These are phyloP conservation scores for Yamadazyma sp. DNA, from an alignment of 1,139 yeast genomes.

Conservation along the genomic window DNA sequence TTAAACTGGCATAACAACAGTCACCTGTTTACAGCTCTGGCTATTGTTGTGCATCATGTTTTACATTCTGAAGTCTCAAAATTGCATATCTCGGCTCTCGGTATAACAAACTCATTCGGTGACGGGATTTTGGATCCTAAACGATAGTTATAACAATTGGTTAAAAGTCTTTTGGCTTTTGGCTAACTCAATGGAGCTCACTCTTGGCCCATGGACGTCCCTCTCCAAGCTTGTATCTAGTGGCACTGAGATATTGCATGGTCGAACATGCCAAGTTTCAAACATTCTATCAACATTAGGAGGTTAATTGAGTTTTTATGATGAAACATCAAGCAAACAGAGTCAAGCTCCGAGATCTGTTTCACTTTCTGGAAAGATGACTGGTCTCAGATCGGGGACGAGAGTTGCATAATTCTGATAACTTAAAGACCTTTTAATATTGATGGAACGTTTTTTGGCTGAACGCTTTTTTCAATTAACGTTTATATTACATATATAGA, in stretches of 20 bases:
- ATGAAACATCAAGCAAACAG: slow-evolving; percentile 84
- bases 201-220: slow-evolving; percentile 67
- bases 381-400: slow-evolving; percentile 42
- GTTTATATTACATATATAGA: slow-evolving; percentile 1
- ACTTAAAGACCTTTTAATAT: slow-evolving; percentile 17
- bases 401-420: slow-evolving; percentile 43
- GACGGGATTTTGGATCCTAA: slow-evolving; percentile 56
- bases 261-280: slow-evolving; percentile 72
- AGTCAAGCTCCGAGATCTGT: slow-evolving; percentile 85
- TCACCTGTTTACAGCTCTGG: background rate
- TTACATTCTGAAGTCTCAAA: background rate
- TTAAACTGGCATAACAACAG: background rate
- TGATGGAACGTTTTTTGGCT: slow-evolving; percentile 1
- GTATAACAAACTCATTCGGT: slow-evolving; percentile 44
- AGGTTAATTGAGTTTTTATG: slow-evolving; percentile 38
- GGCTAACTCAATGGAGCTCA: slow-evolving; percentile 92
- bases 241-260: slow-evolving; percentile 44
- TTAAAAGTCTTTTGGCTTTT: slow-evolving; percentile 16
- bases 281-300: slow-evolving; percentile 16
- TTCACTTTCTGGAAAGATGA: slow-evolving; percentile 51
- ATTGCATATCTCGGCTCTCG: too few species aligned
- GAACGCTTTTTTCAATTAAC: background rate
- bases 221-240: slow-evolving; percentile 28
- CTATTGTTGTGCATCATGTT: slow-evolving; percentile 1
- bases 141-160: slow-evolving; percentile 84